Percentiles rank a stretch among this genome's conserved stretches.
Evolutionary conservation across 1,139 yeast genomes (phyloP).

Genomic region (Saccharomyces pastorianus): DNA sequence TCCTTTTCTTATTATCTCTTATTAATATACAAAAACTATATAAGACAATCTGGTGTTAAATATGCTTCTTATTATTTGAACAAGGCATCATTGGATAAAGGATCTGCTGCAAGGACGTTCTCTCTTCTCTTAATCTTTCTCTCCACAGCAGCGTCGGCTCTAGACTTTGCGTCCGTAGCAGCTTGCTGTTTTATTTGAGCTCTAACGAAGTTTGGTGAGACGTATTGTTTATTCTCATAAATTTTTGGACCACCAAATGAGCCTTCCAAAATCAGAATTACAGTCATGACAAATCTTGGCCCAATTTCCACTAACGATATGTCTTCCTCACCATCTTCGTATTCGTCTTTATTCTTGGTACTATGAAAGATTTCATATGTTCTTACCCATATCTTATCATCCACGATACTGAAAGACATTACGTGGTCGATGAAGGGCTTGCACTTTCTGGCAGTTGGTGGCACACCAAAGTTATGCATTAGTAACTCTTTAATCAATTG

Average conservation of each 20-base stretch:
- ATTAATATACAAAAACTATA: background rate
- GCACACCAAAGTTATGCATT: conserved; percentile 86
- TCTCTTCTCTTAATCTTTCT: conserved; percentile 71
- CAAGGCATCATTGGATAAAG: conserved; percentile 70
- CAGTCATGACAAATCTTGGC: conserved; percentile 90
- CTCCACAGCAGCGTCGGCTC: conserved; percentile 74
- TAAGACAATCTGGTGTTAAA: background rate
- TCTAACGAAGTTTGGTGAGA: conserved; percentile 90
- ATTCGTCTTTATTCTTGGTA: conserved; percentile 43
- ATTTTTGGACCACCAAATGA: conserved; percentile 97
- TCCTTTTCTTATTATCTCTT: background rate
- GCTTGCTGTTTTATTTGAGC: conserved; percentile 76
- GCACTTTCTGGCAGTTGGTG: conserved; percentile 84
- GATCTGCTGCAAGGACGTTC: conserved; percentile 68
- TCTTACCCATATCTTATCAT: conserved; percentile 91
- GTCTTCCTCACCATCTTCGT: conserved; percentile 42
- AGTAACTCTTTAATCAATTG: conserved; percentile 78
- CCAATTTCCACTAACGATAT: conserved; percentile 87
- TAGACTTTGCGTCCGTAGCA: conserved; percentile 69
- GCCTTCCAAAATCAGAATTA: conserved; percentile 88
- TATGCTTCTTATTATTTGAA: conserved; percentile 43
- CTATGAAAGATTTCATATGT: conserved; percentile 87
- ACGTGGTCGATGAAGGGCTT: conserved; percentile 96
- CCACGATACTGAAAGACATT: conserved; percentile 85
- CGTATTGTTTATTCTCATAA: conserved; percentile 93